Base-by-base conservation (phyloP, 257 asterid species). In the Linaria vulgaris region DNA sequence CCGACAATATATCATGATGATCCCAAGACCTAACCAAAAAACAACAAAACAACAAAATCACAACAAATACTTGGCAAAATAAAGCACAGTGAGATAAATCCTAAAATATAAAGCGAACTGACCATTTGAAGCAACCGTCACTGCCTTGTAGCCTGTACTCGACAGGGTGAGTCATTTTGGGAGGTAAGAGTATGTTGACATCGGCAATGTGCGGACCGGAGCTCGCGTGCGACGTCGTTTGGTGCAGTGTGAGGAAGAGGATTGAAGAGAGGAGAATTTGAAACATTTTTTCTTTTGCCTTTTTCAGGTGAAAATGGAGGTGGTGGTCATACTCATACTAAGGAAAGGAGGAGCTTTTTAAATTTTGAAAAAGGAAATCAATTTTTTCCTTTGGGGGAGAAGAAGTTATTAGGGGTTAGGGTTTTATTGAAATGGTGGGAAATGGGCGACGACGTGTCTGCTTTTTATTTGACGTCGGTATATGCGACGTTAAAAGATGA, bases 71-170 rank as follows among this genome's bases (percentile, higher is more conserved):
- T 27, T 46, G 34, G 20, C n/a, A 12, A 37, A 12, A 16, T 1
- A 0, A 12, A 12, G 5, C 23, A 27, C 23, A 10, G 0, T 5
- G 12, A 5, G 5, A 19, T 37, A 2, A 13, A 34, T n/a, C 11
- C n/a, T n/a, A n/a, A 19, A 58, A 30, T 31, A 3, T 9, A 30
- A 19, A 9, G 9, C 6, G 25, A 9, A 46, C 62, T 46, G 44
- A 91, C 98, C 98, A 91, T 69, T 83, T 79, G 88, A 91, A 91
- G 75, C 98, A 91, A 41, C 98, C 98, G 73, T 86, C 98, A 71
- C 90, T 82, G n/a, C 95, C 98, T 74, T 80, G 98, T 64, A 91
- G 92, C 17, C 98, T 68, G 63, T 88, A 91, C 64, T 91, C 98
- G 34, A 91, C 90, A 3, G 98, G 95, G 52, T 81, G 83, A 43